These are phyloP conservation scores for Zelopaecilomyces penicillatus DNA, from an alignment of 2,329 filamentous ascomycete genomes.

Conservation along the genomic window DNA sequence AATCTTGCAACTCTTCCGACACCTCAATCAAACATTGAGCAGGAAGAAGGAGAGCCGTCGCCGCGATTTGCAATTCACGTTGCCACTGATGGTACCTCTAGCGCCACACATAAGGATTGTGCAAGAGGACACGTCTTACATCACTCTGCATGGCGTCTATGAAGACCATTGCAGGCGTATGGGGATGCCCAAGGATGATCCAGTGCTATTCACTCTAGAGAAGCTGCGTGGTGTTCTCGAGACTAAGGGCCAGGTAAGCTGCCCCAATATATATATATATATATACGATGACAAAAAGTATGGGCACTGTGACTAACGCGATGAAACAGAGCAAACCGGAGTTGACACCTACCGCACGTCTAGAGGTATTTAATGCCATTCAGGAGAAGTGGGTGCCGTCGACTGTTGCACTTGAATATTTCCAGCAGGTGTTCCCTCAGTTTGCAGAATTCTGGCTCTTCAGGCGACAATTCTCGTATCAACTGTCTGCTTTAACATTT, in stretches of 20 bases:
- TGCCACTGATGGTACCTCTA: slow-evolving; percentile 91
- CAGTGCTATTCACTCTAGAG: slow-evolving; percentile 90
- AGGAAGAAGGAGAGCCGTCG: slow-evolving; percentile 94
- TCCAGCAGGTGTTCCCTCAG: slow-evolving; percentile 77
- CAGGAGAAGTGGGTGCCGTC: slow-evolving; percentile 88
- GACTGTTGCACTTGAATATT: slow-evolving; percentile 77
- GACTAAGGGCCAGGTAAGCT: slow-evolving; percentile 49
- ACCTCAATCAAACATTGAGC: slow-evolving; percentile 85
- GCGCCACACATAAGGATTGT: slow-evolving; percentile 92
- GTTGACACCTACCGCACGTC: slow-evolving; percentile 61
- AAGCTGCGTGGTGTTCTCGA: slow-evolving; percentile 74
- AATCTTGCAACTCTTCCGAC: slow-evolving; percentile 91
- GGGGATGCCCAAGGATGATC: slow-evolving; percentile 87
- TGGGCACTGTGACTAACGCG: slow-evolving; percentile 7
- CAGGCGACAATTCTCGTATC: slow-evolving; percentile 92
- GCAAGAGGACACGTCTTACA: slow-evolving; percentile 89
- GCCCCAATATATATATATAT: not conserved
- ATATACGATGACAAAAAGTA: too few species aligned
- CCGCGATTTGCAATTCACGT: slow-evolving; percentile 89
- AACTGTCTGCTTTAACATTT: slow-evolving; percentile 89
- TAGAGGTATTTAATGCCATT: slow-evolving; percentile 92
- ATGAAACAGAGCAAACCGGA: slow-evolving; percentile 54
- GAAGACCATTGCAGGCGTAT: slow-evolving; percentile 91
- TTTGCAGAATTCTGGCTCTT: slow-evolving; percentile 98
- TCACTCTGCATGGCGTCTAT: slow-evolving; percentile 88